phyloP scores from a whole-genome alignment of 148 eudicot genomes.

The Simmondsia chinensis region DNA sequence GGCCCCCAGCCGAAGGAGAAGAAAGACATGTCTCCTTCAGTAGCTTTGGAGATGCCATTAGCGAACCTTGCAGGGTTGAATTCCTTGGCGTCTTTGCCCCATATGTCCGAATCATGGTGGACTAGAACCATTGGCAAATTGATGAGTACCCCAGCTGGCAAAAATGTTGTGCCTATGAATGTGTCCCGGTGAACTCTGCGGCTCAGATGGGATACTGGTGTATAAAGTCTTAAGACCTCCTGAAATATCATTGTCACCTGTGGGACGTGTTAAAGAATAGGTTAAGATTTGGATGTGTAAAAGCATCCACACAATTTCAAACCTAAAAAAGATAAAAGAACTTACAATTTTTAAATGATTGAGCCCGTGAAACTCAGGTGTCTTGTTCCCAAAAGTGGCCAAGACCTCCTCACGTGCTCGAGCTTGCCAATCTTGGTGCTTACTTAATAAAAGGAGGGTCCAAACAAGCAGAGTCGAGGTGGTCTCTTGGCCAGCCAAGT shows the following conservation, averaged over 20 bases:
- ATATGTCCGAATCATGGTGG: constrained; percentile 13
- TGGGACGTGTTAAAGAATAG: no score
- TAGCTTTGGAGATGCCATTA: constrained; percentile 21
- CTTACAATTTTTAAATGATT: constrained; percentile 30
- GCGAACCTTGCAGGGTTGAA: constrained; percentile 30
- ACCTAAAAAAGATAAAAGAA: no score
- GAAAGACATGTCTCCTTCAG: constrained; percentile 8
- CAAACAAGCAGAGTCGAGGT: constrained; percentile 28
- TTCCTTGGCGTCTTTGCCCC: constrained; percentile 33
- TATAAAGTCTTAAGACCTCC: constrained; percentile 27
- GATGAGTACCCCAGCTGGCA: constrained; percentile 16
- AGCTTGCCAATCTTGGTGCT: constrained; percentile 31
- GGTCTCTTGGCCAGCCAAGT: constrained; percentile 39
- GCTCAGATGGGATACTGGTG: constrained; percentile 3
- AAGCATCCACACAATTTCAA: neutral
- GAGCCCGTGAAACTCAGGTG: constrained; percentile 19
- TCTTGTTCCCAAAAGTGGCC: constrained; percentile 12
- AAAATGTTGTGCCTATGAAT: constrained; percentile 4
- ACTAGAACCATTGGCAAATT: constrained; percentile 3
- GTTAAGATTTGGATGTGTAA: neutral
- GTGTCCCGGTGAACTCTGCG: constrained; percentile 9
- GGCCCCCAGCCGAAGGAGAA: constrained; percentile 37
- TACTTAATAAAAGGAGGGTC: constrained; percentile 34
- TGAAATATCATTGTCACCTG: constrained; percentile 27
- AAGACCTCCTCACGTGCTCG: constrained; percentile 33